Conservation (phyloP, 441 rosid species). For the Pelargonium myrrhifolium region DNA sequence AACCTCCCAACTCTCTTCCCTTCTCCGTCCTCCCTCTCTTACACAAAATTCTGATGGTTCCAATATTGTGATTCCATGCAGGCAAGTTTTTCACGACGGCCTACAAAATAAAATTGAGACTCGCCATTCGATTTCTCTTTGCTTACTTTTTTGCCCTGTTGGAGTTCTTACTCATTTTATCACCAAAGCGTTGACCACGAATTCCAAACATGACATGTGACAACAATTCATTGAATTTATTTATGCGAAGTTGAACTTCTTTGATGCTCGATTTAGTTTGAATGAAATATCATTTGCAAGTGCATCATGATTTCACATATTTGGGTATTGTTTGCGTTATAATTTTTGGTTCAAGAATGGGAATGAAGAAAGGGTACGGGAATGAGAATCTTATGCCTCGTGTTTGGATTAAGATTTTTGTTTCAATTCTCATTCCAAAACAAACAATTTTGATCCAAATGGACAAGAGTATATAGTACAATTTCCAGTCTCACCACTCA, state of each 20-base stretch:
- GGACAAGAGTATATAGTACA: too few relatives aligned
- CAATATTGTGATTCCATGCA: conserved; percentile 21
- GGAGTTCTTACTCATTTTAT: conserved; percentile 63
- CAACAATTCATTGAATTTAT: conserved; percentile 1
- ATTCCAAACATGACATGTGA: conserved; percentile 19
- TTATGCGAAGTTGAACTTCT: neutral
- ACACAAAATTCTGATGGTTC: neutral
- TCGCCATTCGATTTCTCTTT: conserved; percentile 78
- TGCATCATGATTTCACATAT: neutral
- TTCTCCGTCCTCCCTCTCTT: neutral
- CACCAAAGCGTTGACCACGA: conserved; percentile 55
- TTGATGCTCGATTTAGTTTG: neutral
- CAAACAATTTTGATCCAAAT: too few relatives aligned
- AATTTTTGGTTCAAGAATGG: too few relatives aligned
- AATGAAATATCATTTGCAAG: conserved; percentile 14
- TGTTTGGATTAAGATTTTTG: too few relatives aligned
- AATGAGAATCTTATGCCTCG: too few relatives aligned
- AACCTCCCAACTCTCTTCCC: neutral
- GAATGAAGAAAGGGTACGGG: too few relatives aligned
- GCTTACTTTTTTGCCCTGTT: conserved; percentile 77
- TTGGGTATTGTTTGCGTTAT: too few relatives aligned
- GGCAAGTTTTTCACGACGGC: conserved; percentile 85
- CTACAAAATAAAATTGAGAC: conserved; percentile 68
- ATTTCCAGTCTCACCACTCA: too few relatives aligned
- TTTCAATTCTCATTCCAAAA: too few relatives aligned